Evolutionary conservation across 768 basidiomycete species (phyloP).

Genomic region (Lanmaoa rubissima): DNA sequence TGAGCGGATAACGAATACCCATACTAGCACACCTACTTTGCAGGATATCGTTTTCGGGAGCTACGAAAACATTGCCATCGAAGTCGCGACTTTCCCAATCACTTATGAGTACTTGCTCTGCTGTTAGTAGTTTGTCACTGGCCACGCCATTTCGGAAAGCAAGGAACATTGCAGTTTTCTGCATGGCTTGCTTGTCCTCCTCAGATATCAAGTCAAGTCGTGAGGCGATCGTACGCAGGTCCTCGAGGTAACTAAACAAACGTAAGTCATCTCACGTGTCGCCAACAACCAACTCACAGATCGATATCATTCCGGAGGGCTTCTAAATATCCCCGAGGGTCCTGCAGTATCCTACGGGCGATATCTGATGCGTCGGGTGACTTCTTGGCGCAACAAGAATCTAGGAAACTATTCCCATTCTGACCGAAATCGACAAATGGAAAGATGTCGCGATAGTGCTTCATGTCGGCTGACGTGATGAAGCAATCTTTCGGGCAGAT

Average conservation of each 20-base stretch:
- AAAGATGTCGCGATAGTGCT: conserved; percentile 11
- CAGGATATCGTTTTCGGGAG: conserved; percentile 7
- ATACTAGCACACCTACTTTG: conserved; percentile 7
- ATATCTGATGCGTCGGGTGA: conserved; percentile 15
- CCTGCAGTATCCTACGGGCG: conserved; percentile 5
- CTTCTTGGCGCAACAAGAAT: conserved; percentile 12
- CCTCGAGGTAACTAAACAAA: conserved; percentile 9
- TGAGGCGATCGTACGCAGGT: conserved; percentile 13
- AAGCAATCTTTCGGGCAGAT: conserved; percentile 14
- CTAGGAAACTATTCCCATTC: conserved; percentile 14
- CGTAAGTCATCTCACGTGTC: conserved; percentile 1
- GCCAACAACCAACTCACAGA: conserved; percentile 1
- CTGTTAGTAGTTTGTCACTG: not conserved
- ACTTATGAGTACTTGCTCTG: conserved; percentile 8
- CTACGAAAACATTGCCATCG: conserved; percentile 1
- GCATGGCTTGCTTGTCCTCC: conserved; percentile 11
- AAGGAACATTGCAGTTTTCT: conserved; percentile 8
- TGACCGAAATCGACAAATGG: conserved; percentile 14
- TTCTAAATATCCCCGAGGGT: conserved; percentile 6
- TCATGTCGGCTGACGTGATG: not conserved
- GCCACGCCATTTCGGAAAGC: not conserved
- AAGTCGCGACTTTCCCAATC: conserved; percentile 15
- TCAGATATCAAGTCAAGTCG: conserved; percentile 8
- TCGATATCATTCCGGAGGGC: not conserved
- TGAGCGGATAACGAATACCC: not conserved